phyloP scores from a whole-genome alignment of 257 asterid genomes.

The Rhazya stricta region DNA sequence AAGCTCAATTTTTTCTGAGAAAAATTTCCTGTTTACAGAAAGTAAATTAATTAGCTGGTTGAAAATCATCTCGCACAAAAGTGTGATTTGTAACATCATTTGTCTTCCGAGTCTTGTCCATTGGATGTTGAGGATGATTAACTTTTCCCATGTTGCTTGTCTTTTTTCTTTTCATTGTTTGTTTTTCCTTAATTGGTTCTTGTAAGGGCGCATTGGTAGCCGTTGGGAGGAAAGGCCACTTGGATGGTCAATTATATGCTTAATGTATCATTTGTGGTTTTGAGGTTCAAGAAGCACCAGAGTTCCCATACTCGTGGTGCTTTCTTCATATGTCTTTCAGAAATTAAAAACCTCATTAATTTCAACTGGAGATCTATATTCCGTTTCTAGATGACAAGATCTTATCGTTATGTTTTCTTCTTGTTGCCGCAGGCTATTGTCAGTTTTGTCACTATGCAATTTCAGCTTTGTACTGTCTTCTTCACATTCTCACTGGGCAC shows the following conservation, averaged over 20 bases:
- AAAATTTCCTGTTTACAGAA: background rate
- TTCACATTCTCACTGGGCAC: conserved; percentile 97
- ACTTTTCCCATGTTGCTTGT: background rate
- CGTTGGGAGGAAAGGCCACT: background rate
- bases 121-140: background rate
- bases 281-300: background rate
- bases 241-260: background rate
- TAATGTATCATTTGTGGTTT: background rate
- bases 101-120: background rate
- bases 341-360: background rate
- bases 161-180: background rate
- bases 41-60: background rate
- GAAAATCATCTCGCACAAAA: background rate
- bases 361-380: background rate
- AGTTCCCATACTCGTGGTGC: background rate
- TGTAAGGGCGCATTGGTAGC: background rate
- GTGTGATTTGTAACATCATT: background rate
- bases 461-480: conserved; percentile 90
- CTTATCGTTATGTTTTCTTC: background rate
- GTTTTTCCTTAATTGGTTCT: background rate
- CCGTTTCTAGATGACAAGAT: background rate
- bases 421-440: conserved; percentile 69
- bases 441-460: conserved; percentile 92
- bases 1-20: background rate
- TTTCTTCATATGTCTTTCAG: background rate